Percentiles rank a stretch among this genome's conserved stretches.
These are phyloP conservation scores for Diaporthe longicolla DNA, from an alignment of 2,329 filamentous ascomycete species.

Conservation along the genomic window DNA sequence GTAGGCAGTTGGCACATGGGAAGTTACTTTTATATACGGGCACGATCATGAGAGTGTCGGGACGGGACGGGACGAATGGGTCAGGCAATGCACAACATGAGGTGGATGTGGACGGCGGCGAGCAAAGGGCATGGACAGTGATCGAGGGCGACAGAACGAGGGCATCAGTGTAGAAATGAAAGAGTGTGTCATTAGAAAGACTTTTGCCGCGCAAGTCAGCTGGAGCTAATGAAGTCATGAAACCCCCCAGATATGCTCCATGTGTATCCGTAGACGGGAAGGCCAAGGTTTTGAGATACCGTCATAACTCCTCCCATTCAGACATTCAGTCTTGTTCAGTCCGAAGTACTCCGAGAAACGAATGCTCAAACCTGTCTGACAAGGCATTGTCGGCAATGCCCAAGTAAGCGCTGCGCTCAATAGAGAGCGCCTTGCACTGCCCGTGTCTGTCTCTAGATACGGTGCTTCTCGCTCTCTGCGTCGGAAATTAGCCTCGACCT, in stretches of 20 bases:
- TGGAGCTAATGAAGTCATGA: slow-evolving; percentile 39
- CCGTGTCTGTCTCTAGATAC: slow-evolving; percentile 63
- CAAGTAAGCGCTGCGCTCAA: neutral
- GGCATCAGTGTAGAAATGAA: slow-evolving; percentile 38
- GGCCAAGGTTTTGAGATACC: slow-evolving; percentile 35
- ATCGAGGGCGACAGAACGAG: slow-evolving; percentile 26
- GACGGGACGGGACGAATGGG: slow-evolving; percentile 13
- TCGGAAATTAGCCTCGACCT: slow-evolving; percentile 39
- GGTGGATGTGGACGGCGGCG: slow-evolving; percentile 20
- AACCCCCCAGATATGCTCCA: slow-evolving; percentile 32
- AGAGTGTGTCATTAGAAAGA: slow-evolving; percentile 43
- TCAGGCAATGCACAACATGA: slow-evolving; percentile 20
- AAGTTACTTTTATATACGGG: slow-evolving; percentile 20
- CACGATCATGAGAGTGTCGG: neutral
- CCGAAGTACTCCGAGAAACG: slow-evolving; percentile 35
- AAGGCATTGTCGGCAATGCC: slow-evolving; percentile 15
- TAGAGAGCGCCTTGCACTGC: neutral
- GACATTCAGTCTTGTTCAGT: slow-evolving; percentile 32
- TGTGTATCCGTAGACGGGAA: slow-evolving; percentile 23
- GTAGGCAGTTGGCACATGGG: slow-evolving; percentile 15
- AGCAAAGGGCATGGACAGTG: slow-evolving; percentile 24
- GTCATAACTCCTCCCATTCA: slow-evolving; percentile 40
- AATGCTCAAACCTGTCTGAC: slow-evolving; percentile 40
- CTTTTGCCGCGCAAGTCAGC: slow-evolving; percentile 27
- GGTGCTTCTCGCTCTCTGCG: slow-evolving; percentile 83